Evolutionary conservation across 495 filamentous ascomycete species (phyloP).

Genomic region (Hypomontagnella submonticulosa): DNA sequence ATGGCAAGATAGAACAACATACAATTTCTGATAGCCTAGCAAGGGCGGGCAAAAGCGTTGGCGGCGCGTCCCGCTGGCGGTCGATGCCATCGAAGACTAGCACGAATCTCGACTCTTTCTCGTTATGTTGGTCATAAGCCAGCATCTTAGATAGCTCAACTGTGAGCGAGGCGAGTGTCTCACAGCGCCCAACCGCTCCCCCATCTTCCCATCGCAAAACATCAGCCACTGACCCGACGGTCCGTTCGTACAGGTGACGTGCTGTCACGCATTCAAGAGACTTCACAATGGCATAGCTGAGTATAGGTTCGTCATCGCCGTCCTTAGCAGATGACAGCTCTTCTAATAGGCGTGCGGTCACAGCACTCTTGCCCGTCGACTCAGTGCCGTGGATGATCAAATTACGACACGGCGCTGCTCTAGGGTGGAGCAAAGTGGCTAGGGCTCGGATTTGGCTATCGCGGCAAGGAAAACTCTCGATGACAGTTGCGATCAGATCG

Average conservation of each 20-base stretch:
- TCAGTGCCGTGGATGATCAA: slow-evolving; percentile 87
- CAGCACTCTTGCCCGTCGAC: slow-evolving; percentile 87
- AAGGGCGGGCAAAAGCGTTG: slow-evolving; percentile 84
- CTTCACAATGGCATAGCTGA: slow-evolving; percentile 76
- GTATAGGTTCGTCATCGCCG: slow-evolving; percentile 11
- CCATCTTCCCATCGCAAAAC: slow-evolving; percentile 56
- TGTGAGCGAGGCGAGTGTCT: slow-evolving; percentile 77
- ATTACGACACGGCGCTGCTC: slow-evolving; percentile 61
- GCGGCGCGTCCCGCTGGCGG: slow-evolving; percentile 79
- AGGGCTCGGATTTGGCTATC: slow-evolving; percentile 72
- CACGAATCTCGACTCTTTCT: slow-evolving; percentile 66
- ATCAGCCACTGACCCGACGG: slow-evolving; percentile 64
- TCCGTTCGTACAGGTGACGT: slow-evolving; percentile 84
- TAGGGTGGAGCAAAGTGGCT: slow-evolving; percentile 66
- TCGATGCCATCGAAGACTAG: slow-evolving; percentile 94
- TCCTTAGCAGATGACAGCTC: slow-evolving; percentile 13
- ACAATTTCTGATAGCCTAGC: slow-evolving; percentile 82
- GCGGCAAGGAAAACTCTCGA: slow-evolving; percentile 66
- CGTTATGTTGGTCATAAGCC: slow-evolving; percentile 55
- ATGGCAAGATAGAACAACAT: slow-evolving; percentile 53
- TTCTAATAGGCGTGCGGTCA: slow-evolving; percentile 70
- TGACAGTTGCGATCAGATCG: slow-evolving; percentile 64
- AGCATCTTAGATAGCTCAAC: slow-evolving; percentile 72
- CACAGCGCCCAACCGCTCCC: slow-evolving; percentile 66
- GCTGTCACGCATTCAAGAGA: slow-evolving; percentile 89